phyloP scores from a whole-genome alignment of 2,329 filamentous ascomycete species.

The Domatiomyces globalis region DNA sequence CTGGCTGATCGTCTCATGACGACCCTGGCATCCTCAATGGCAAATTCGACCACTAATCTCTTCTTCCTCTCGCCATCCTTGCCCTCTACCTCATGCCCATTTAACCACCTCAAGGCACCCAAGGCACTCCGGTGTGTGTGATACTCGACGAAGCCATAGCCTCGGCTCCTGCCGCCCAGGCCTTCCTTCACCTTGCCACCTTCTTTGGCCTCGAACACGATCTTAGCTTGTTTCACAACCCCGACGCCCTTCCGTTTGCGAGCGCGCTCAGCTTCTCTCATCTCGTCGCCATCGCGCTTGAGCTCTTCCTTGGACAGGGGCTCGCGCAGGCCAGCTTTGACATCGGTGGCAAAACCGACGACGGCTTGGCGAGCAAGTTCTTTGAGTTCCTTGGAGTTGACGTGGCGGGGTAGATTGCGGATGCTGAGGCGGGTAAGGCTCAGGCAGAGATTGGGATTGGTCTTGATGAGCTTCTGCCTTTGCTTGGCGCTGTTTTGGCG shows the following conservation, averaged over 20 bases:
- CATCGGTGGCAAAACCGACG: constrained; percentile 84
- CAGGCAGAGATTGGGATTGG: constrained; percentile 76
- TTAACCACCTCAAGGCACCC: constrained; percentile 89
- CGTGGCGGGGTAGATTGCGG: constrained; percentile 73
- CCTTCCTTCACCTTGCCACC: constrained; percentile 71
- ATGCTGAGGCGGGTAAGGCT: constrained; percentile 81
- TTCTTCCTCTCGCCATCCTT: constrained; percentile 57
- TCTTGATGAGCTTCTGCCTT: constrained; percentile 77
- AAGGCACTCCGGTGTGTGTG: constrained; percentile 83
- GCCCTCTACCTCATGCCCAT: constrained; percentile 51
- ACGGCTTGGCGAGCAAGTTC: constrained; percentile 81
- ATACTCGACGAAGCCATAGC: constrained; percentile 97
- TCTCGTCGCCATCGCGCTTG: constrained; percentile 61
- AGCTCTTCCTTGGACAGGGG: constrained; percentile 84
- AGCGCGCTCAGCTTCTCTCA: constrained; percentile 63
- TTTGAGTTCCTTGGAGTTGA: constrained; percentile 79
- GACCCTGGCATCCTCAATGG: constrained; percentile 94
- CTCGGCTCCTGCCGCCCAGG: constrained; percentile 67
- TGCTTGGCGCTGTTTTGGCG: constrained; percentile 76
- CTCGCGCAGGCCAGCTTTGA: constrained; percentile 60
- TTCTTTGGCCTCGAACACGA: constrained; percentile 71
- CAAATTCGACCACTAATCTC: constrained; percentile 86
- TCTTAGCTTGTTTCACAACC: constrained; percentile 82
- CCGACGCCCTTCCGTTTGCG: constrained; percentile 73
- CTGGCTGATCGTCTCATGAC: constrained; percentile 60